Conservation (phyloP, 495 filamentous ascomycete species). For the Parmelia sp. region DNA sequence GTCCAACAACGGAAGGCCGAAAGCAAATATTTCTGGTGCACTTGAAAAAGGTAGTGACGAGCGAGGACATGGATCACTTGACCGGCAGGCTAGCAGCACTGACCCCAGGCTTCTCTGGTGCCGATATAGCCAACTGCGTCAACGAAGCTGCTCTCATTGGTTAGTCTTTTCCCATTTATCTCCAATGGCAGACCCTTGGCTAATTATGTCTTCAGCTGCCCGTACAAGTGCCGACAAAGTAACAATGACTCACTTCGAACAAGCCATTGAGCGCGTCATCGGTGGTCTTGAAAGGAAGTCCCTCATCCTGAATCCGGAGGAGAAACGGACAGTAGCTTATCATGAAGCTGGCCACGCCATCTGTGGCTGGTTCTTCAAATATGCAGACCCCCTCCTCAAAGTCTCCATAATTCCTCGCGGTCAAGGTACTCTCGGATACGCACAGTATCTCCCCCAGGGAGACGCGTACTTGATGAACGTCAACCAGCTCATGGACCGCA, state of each 20-base stretch:
- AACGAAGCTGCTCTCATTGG: constrained; percentile 97
- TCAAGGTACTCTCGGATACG: constrained; percentile 87
- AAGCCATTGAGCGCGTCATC: constrained; percentile 94
- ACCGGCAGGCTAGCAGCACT: constrained; percentile 81
- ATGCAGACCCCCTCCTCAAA: constrained; percentile 93
- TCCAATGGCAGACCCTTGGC: constrained; percentile 17
- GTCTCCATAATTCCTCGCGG: constrained; percentile 97
- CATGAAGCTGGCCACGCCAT: constrained; percentile 98
- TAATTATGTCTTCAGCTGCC: constrained; percentile 58
- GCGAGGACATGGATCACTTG: constrained; percentile 79
- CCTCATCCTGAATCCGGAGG: constrained; percentile 80
- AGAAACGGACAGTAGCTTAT: constrained; percentile 93
- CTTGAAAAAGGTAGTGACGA: constrained; percentile 83
- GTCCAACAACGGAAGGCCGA: constrained; percentile 91
- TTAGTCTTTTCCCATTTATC: constrained; percentile 43
- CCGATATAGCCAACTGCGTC: constrained; percentile 96
- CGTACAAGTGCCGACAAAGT: constrained; percentile 69
- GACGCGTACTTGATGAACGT: constrained; percentile 93
- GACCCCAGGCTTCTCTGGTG: constrained; percentile 93
- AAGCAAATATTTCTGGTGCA: constrained; percentile 95
- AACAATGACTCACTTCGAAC: constrained; percentile 85
- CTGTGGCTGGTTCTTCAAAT: constrained; percentile 97
- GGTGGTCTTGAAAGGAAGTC: constrained; percentile 96
- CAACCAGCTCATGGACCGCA: constrained; percentile 96
- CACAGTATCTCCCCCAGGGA: constrained; percentile 84